Base-by-base conservation (phyloP, 306 rosid species). In the Styphnolobium japonicum region DNA sequence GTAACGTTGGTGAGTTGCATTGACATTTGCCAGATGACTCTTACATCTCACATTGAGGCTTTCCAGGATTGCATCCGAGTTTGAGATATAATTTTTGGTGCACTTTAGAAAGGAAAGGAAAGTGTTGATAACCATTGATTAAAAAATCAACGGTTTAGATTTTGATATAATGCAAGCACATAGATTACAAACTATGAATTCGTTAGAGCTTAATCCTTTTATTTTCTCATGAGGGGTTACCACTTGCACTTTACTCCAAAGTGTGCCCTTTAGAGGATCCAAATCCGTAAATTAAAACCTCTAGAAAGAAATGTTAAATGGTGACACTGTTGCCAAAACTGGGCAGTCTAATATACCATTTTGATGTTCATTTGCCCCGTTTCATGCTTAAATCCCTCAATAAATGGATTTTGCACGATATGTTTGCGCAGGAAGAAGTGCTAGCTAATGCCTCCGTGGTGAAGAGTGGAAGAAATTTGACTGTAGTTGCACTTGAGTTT, bases 391-490 rank as follows among this genome's bases (percentile, higher is more conserved):
- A 48, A 78, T 46, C 21, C 55, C 61, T 64, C 25, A 37, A 22
- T 68, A 10, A 25, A 23, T 71, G 42, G 64, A 46, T 45, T 37
- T 23, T 45, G 1, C 67, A 51, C 83, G 77, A 23, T 66, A 56
- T 64, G 18, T 23, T 6, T 10, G 49, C 69, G 27, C 88, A 91
- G 98, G 89, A 91, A 10, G 95, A 92, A 81, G 89, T 92, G 79
- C 42, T 73, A n/a, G 87, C 87, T 67, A 85, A 88, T 46, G 91
- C 87, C 64, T 78, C 85, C 14, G 85, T 94, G 53, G 89, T 92
- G 71, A 91, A 87, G 83, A 76, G 88, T 37, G 97, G 98, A 86
- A 87, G 91, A 89, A 92, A 86, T 66, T 78, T 94, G 84, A 87
- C 91, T 1, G 89, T 88, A 16, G 85, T 94, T 23, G 78, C 82